Conservation (phyloP, 2,329 filamentous ascomycete species). For the Colletotrichum karsti region DNA sequence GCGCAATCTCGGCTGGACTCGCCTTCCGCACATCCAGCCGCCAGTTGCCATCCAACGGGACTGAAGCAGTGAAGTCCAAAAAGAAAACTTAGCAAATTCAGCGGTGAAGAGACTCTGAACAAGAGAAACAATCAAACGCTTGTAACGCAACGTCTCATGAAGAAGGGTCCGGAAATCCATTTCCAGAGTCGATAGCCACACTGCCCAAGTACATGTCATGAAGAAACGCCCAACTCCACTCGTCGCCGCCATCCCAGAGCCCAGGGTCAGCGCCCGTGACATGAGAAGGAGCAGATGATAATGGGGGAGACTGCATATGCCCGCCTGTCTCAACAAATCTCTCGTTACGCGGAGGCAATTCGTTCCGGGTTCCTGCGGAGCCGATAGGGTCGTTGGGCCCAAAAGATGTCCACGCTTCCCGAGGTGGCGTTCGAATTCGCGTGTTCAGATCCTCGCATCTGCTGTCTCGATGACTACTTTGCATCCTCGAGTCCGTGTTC, state of each 20-base stretch:
- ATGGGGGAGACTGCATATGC: neutral
- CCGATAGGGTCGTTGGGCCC: neutral
- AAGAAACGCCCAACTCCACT: conserved; percentile 14
- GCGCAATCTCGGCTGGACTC: too few relatives aligned
- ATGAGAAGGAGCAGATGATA: neutral
- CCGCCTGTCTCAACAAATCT: neutral
- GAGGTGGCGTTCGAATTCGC: neutral
- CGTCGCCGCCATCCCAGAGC: neutral
- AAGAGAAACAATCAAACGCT: too few relatives aligned
- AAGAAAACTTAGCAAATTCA: too few relatives aligned
- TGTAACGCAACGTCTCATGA: neutral
- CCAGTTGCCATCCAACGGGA: too few relatives aligned
- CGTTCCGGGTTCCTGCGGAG: neutral
- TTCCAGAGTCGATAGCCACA: neutral
- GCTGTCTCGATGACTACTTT: neutral
- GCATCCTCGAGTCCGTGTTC: neutral
- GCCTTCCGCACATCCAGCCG: too few relatives aligned
- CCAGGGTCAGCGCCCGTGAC: neutral
- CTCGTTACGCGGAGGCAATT: neutral
- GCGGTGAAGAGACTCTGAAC: too few relatives aligned
- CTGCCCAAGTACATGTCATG: conserved; percentile 14
- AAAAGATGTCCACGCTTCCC: neutral
- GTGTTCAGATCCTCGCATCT: neutral
- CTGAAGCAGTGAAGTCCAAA: too few relatives aligned
- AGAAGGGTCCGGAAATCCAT: neutral